Evolutionary conservation across 441 rosid species (phyloP).

Genomic region (Codiaeum variegatum): DNA sequence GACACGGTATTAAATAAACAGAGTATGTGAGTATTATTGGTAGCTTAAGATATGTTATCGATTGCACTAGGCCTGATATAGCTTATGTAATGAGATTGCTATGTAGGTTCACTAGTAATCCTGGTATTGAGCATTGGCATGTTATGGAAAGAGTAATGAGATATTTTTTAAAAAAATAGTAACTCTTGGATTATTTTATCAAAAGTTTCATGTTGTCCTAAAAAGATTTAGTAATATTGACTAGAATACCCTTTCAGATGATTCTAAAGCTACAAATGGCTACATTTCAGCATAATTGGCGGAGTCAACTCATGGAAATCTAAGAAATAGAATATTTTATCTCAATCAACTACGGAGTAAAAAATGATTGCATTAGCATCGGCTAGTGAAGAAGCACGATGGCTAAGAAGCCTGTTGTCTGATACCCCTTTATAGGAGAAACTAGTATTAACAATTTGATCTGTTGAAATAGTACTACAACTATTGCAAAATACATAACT

Average conservation of each 20-base stretch:
- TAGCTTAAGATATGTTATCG: no score
- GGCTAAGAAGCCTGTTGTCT: background rate
- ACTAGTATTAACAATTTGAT: no score
- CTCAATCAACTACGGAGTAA: background rate
- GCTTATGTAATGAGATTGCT: no score
- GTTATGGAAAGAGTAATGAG: background rate
- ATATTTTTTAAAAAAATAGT: background rate
- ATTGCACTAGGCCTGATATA: no score
- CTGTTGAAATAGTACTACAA: no score
- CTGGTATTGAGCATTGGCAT: background rate
- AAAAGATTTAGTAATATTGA: conserved; percentile 7
- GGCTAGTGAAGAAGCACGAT: conserved; percentile 6
- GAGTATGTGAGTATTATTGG: no score
- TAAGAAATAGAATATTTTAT: background rate
- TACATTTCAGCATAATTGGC: background rate
- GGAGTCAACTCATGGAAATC: background rate
- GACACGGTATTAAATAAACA: no score
- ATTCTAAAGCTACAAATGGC: conserved; percentile 2
- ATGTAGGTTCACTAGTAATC: no score
- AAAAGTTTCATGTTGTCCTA: background rate
- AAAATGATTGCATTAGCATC: background rate
- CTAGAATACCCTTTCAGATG: conserved; percentile 6
- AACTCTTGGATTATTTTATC: background rate
- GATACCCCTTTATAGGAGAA: no score
- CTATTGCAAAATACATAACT: no score